Evolutionary conservation across 2,329 filamentous ascomycete species (phyloP), one percentile per base, ranked within the genome.

Genomic region (Colletotrichum abscissum): DNA sequence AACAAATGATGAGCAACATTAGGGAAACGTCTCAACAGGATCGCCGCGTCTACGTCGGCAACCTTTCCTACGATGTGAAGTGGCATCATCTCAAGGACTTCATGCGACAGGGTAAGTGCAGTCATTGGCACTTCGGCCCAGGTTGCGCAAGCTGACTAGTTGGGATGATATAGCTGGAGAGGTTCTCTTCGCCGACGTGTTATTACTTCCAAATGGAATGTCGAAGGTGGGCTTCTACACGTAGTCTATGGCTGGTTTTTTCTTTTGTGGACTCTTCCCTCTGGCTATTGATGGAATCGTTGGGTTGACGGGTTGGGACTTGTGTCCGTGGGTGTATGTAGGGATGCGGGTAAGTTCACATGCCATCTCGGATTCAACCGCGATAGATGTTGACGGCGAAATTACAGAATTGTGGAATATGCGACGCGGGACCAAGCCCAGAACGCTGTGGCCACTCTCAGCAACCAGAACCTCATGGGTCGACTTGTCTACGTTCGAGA

Each of bases 21-120:
- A 93, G 95, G 82, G 97, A 98, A 81, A 93, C 94, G 58, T 98
- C 97, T 75, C 97, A 98, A 84, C 97, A 99, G 86, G 97, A 99
- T 89, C 96, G 97, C 82, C 95, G 97, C 78, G 97, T 99, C 91
- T 99, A 99, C 84, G 97, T 99, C 83, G 97, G 97, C 85, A 99
- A 99, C 84, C 90, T 99, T 79, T 97, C 95, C 63, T 99, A 99
- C 88, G 97, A 99, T 89, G 97, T 99, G 84, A 99, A 99, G 89
- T 99, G 97, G 97, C 96, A 98, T 88, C 97, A 98, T 82, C 91
- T 99, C 76, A 99, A 99, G 89, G 97, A 99, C 88, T 98, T 98
- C 84, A 99, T 99, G 97, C 94, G 97, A 91, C 95, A 98, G 92
- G 96, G 97, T 98, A 89, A 88, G 93, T 85, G 62, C 66, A 56